Base-by-base conservation (phyloP, 495 filamentous ascomycete genomes). In the Aspergillus haitiensis region DNA sequence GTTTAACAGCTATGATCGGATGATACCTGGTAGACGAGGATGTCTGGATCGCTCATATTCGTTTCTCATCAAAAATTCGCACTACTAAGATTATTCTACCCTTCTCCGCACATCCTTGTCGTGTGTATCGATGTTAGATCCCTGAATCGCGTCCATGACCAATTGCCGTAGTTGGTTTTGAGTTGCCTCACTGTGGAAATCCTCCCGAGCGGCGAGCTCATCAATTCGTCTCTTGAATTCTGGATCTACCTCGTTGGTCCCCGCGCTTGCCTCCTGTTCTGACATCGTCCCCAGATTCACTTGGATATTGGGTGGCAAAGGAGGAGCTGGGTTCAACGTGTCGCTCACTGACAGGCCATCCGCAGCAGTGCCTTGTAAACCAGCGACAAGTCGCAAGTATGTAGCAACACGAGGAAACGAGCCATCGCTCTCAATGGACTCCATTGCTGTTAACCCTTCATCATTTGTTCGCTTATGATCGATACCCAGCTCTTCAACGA, bases 401-500 rank as follows among this genome's bases (percentile, higher is more conserved):
- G 82, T 82, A 2, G 82, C 84, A 40, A 95, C 82, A 7, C 83
- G 73, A 0, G 84, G 85, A 60, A 83, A 91, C 0, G 91, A 88
- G 0, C 77, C 88, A 21, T 93, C 90, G 11, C 72, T 78, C 61
- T 83, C 82, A 52, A 93, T 87, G 64, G 85, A 86, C 58, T 95
- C 86, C 51, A 80, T 75, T 2, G 90, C 91, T 13, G 84, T 91
- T 60, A 84, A 66, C 5, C 86, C 88, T 36, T 90, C 87, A 32
- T 81, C 70, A 64, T 89, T 89, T 56, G 68, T 80, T 48, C 84
- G 76, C 39, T 74, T 76, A 35, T 82, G 72, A 64, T 93, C 84
- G 34, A 89, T 84, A 2, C 84, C 85, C 3, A 98, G 77, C 67
- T 95, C 91, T 68, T 96, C 89, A 6, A 97, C 82, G 10, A 96